A percentile compares a stretch with the other conserved stretches of the same genome.
phyloP scores from a whole-genome alignment of 2,329 filamentous ascomycete species.

The Fusarium euwallaceae region DNA sequence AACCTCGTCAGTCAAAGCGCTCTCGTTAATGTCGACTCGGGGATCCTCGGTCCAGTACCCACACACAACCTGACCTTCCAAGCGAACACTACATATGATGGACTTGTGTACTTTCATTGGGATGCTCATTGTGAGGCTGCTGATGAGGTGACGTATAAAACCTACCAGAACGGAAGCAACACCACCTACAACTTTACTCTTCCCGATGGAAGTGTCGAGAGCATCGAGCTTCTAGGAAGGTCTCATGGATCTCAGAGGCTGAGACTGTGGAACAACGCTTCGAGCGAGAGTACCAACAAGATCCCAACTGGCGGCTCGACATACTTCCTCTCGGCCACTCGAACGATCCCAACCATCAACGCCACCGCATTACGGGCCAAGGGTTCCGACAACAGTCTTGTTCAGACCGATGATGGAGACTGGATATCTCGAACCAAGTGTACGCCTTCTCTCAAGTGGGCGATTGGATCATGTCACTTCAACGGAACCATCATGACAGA shows the following conservation, averaged over 20 bases:
- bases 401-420: constrained; percentile 27
- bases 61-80: constrained; percentile 36
- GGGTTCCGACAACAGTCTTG: constrained; percentile 30
- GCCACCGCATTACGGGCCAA: constrained; percentile 21
- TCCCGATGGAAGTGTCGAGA: constrained; percentile 24
- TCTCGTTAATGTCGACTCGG: constrained; percentile 36
- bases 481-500: constrained; percentile 38
- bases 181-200: constrained; percentile 40
- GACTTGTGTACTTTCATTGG: constrained; percentile 38
- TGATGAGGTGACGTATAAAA: constrained; percentile 32
- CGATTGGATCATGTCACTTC: constrained; percentile 33
- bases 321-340: constrained; percentile 29
- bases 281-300: not conserved
- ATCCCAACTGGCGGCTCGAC: constrained; percentile 33
- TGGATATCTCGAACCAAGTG: constrained; percentile 39
- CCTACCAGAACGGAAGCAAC: constrained; percentile 13
- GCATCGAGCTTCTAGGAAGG: constrained; percentile 19
- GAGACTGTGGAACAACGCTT: constrained; percentile 27
- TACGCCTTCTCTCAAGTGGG: constrained; percentile 31
- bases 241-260: constrained; percentile 20
- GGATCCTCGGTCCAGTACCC: constrained; percentile 30
- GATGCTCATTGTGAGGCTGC: constrained; percentile 35
- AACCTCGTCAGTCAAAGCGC: constrained; percentile 38
- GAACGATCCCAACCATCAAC: constrained; percentile 33
- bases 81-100: constrained; percentile 35